Conservation (phyloP, 2,329 filamentous ascomycete genomes). For the Leptographium flavum region DNA sequence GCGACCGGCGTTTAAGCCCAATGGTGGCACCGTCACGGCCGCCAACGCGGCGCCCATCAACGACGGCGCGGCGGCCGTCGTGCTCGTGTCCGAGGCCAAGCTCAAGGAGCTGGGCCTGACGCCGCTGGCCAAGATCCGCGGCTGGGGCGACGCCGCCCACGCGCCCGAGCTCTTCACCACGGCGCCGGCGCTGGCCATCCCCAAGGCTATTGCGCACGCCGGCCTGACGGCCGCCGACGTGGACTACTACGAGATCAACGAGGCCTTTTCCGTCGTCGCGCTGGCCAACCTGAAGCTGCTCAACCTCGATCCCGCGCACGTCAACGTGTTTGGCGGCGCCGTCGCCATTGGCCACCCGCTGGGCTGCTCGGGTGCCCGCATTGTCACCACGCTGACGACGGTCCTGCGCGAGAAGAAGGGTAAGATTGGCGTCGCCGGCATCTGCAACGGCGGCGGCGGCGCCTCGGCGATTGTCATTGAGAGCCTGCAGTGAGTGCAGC, state of each 20-base stretch:
- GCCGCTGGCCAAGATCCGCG: constrained; percentile 89
- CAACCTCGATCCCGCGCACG: constrained; percentile 62
- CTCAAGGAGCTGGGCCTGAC: constrained; percentile 83
- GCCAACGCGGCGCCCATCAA: constrained; percentile 95
- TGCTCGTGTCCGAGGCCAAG: constrained; percentile 88
- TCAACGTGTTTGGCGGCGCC: constrained; percentile 90
- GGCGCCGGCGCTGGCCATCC: constrained; percentile 82
- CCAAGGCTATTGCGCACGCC: constrained; percentile 94
- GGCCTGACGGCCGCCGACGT: constrained; percentile 63
- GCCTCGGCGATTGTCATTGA: constrained; percentile 90
- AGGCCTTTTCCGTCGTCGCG: constrained; percentile 94
- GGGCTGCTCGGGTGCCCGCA: constrained; percentile 85
- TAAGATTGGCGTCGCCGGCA: constrained; percentile 86
- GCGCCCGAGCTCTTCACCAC: constrained; percentile 93
- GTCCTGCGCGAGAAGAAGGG: constrained; percentile 82
- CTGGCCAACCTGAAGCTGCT: constrained; percentile 94
- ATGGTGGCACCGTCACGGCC: constrained; percentile 79
- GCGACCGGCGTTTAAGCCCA: constrained; percentile 68
- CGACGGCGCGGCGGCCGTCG: constrained; percentile 82
- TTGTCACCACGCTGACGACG: constrained; percentile 76
- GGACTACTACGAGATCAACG: constrained; percentile 97
- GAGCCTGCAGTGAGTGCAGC: constrained; percentile 37
- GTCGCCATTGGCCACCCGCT: constrained; percentile 94
- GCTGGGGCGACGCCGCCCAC: constrained; percentile 90
- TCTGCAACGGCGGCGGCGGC: constrained; percentile 96